Evolutionary conservation across 2,329 filamentous ascomycete species (phyloP).

Genomic region (Ophidiomyces ophidiicola): DNA sequence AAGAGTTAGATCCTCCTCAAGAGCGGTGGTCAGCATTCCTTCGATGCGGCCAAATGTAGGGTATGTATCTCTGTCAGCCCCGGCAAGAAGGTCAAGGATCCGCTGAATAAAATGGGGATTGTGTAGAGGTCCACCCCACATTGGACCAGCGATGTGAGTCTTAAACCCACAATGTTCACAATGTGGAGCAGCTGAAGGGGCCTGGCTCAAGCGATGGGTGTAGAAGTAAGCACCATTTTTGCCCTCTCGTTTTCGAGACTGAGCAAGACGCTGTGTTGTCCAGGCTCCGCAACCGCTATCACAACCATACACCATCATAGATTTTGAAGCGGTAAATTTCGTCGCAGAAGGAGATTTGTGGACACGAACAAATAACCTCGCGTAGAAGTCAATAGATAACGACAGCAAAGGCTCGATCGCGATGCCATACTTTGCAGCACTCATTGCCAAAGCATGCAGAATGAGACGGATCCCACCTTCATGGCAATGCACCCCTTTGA

Average conservation of each 20-base stretch:
- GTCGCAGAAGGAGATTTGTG: conserved; percentile 69
- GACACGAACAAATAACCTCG: conserved; percentile 74
- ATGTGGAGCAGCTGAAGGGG: conserved; percentile 50
- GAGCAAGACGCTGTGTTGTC: conserved; percentile 67
- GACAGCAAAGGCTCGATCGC: conserved; percentile 83
- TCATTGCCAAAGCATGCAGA: conserved; percentile 64
- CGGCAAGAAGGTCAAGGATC: conserved; percentile 60
- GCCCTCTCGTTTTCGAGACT: conserved; percentile 52
- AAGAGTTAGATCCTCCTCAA: conserved; percentile 54
- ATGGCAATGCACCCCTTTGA: conserved; percentile 76
- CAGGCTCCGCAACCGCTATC: conserved; percentile 85
- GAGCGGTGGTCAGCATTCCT: conserved; percentile 80
- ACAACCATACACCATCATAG: conserved; percentile 86
- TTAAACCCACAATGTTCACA: conserved; percentile 79
- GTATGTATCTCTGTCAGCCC: conserved; percentile 57
- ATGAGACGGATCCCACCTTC: conserved; percentile 82
- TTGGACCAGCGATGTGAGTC: conserved; percentile 80
- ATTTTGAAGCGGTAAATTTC: conserved; percentile 81
- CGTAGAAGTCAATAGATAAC: conserved; percentile 92
- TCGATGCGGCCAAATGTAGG: conserved; percentile 69
- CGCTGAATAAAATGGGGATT: conserved; percentile 68
- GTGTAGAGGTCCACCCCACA: conserved; percentile 88
- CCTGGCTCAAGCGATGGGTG: conserved; percentile 65
- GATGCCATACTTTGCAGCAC: conserved; percentile 74
- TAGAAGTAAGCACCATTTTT: conserved; percentile 62